A percentile compares a stretch with the other conserved stretches of the same genome.
Evolutionary conservation across 2,329 filamentous ascomycete genomes (phyloP).

Genomic region (Cordyceps sp.): DNA sequence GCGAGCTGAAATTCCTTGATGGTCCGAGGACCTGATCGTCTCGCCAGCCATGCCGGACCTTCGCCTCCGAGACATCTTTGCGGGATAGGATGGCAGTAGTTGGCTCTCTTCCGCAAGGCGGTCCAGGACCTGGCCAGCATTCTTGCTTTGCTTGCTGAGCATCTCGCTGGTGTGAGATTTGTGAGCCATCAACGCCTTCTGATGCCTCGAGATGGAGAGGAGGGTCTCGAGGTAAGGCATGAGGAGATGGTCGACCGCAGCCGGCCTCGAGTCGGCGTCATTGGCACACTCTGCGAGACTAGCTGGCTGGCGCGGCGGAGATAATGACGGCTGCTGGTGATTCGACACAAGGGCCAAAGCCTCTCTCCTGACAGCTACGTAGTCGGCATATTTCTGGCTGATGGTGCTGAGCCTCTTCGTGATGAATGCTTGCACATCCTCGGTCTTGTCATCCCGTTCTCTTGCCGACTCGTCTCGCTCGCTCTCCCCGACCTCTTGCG

Average conservation of each 20-base stretch:
- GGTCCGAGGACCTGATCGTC: conserved; percentile 18
- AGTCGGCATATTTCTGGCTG: conserved; percentile 35
- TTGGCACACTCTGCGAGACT: conserved; percentile 3
- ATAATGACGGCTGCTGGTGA: conserved; percentile 11
- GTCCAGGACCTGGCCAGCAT: conserved; percentile 30
- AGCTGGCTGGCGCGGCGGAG: conserved; percentile 6
- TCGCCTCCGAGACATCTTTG: conserved; percentile 16
- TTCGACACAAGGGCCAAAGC: conserved; percentile 26
- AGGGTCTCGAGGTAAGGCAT: conserved; percentile 39
- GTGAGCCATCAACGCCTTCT: conserved; percentile 39
- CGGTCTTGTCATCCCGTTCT: conserved; percentile 5
- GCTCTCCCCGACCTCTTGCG: conserved; percentile 11
- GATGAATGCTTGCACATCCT: conserved; percentile 12
- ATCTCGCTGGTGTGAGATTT: conserved; percentile 37
- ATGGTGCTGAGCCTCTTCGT: conserved; percentile 27
- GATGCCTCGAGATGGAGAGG: conserved; percentile 33
- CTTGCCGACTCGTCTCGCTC: conserved; percentile 4
- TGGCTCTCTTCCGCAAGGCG: conserved; percentile 46
- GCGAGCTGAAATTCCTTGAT: conserved; percentile 21
- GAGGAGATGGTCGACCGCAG: conserved; percentile 27
- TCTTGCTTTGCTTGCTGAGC: conserved; percentile 33
- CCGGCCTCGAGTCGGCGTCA: conserved; percentile 7
- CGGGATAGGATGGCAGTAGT: conserved; percentile 35
- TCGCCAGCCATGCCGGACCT: conserved; percentile 28
- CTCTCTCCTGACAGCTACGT: conserved; percentile 29